phyloP scores from a whole-genome alignment of 2,329 filamentous ascomycete genomes.

The Hypoxylon rubiginosum region DNA sequence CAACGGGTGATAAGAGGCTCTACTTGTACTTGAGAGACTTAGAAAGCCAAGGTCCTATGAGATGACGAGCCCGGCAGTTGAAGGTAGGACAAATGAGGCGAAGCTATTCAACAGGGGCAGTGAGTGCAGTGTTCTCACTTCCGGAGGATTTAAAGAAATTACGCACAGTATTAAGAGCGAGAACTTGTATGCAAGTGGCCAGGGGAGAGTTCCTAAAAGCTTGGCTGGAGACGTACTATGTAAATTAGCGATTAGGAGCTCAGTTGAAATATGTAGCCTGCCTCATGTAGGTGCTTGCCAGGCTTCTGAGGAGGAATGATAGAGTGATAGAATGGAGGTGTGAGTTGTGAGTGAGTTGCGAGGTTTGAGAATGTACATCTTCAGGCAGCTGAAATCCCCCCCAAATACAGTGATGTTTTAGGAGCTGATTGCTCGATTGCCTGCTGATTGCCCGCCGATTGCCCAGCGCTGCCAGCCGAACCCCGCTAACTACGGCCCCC shows the following conservation, averaged over 20 bases:
- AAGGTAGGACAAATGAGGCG: conserved; percentile 42
- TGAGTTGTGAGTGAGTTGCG: neutral
- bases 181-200: conserved; percentile 11
- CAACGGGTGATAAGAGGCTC: conserved; percentile 9
- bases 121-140: conserved; percentile 28
- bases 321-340: neutral
- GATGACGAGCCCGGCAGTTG: conserved; percentile 17
- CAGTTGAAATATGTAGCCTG: neutral
- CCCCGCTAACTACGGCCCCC: conserved; percentile 27
- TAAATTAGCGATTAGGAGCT: neutral
- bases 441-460: neutral
- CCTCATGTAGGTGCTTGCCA: neutral
- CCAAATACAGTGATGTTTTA: conserved; percentile 28
- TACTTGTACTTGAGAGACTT: conserved; percentile 38
- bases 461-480: conserved; percentile 2
- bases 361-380: conserved; percentile 22
- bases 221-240: conserved; percentile 2
- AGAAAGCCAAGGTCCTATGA: conserved; percentile 14
- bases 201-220: conserved; percentile 10
- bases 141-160: conserved; percentile 17
- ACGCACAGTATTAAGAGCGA: conserved; percentile 16
- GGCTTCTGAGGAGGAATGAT: conserved; percentile 9
- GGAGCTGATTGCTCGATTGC: conserved; percentile 32
- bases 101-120: conserved; percentile 32
- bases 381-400: conserved; percentile 30